These are phyloP conservation scores for Bonia amplexicaulis DNA, from an alignment of 176 grass and related monocot genomes.

Conservation along the genomic window DNA sequence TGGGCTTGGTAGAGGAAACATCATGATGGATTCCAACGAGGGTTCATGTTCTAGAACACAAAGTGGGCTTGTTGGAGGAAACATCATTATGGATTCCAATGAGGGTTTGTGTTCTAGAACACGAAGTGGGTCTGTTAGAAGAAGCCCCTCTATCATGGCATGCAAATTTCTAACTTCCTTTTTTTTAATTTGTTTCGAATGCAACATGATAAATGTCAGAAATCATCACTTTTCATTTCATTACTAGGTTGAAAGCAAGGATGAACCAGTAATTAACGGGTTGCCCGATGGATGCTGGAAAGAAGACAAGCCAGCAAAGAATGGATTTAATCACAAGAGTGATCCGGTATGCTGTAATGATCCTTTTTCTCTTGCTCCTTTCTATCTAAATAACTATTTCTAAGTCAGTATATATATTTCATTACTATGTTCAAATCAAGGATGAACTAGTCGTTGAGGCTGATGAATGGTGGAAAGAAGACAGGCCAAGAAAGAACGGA, in stretches of 20 bases:
- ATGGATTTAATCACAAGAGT: constrained; percentile 8
- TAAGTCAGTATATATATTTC: not conserved
- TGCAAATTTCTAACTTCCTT: not conserved
- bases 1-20: not conserved
- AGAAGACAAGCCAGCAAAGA: constrained; percentile 16
- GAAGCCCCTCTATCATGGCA: constrained; percentile 21
- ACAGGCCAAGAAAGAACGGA: constrained; percentile 25
- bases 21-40: not conserved
- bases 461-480: constrained; percentile 42
- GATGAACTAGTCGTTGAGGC: constrained; percentile 23
- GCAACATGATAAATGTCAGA: not conserved
- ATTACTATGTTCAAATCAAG: constrained; percentile 28
- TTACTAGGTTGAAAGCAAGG: constrained; percentile 23
- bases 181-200: not conserved
- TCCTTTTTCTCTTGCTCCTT: not conserved
- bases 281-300: constrained; percentile 25
- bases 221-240: not conserved
- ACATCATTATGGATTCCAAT: not conserved
- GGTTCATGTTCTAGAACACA: not conserved
- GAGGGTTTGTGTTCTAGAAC: constrained; percentile 4
- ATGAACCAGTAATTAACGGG: not conserved
- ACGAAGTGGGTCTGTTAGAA: constrained; percentile 9
- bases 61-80: constrained; percentile 23
- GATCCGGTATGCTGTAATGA: constrained; percentile 20
- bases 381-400: not conserved